Base-by-base conservation (phyloP, 2,329 filamentous ascomycete genomes). In the Pseudogymnoascus sp. region DNA sequence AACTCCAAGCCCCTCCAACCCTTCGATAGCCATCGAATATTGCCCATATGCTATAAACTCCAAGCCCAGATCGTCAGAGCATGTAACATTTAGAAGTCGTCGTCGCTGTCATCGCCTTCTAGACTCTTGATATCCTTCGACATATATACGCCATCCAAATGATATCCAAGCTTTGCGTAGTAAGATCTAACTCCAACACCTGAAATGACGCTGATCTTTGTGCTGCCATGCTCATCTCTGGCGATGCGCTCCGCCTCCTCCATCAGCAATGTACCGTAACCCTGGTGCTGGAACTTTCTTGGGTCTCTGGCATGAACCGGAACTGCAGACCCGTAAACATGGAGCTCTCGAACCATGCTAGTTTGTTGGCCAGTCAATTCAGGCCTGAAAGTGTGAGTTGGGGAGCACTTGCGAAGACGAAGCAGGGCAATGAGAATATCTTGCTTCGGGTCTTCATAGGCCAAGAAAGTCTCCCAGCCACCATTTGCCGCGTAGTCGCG, bases 361-460 rank as follows among this genome's bases (percentile, higher is more conserved):
- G 91, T 96, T 59, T 90, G 91, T 77, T 97, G 93, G 1, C 86
- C 87, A 0, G 82, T 87, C 40, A 99, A 83, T 75, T 99, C 95
- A 53, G 89, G 85, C 21, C 96, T 87, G 79, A 93, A 99, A 0
- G 95, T 97, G 76, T 97, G 92, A 71, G 90, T 93, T 69, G 88
- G 83, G 1, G 89, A 93, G 75, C 96, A 99, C 78, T 96, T 96
- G 68, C 95, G 85, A 67, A 99, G 78, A 17, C 95, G 87, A 63
- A 99, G 82, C 37, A 99, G 79, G 1, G 90, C 96, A 64, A 99
- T 96, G 3, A 99, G 80, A 64, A 99, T 99, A 74, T 99, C 95
- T 75, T 99, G 95, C 79, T 97, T 97, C 0, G 95, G 93, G 70
- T 99, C 95, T 74, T 99, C 95, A 72, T 99, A 99, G 1, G 95